Percentiles rank a stretch among this genome's conserved stretches.
Evolutionary conservation across 495 filamentous ascomycete genomes (phyloP).

Genomic region (Polyplosphaeria fusca): DNA sequence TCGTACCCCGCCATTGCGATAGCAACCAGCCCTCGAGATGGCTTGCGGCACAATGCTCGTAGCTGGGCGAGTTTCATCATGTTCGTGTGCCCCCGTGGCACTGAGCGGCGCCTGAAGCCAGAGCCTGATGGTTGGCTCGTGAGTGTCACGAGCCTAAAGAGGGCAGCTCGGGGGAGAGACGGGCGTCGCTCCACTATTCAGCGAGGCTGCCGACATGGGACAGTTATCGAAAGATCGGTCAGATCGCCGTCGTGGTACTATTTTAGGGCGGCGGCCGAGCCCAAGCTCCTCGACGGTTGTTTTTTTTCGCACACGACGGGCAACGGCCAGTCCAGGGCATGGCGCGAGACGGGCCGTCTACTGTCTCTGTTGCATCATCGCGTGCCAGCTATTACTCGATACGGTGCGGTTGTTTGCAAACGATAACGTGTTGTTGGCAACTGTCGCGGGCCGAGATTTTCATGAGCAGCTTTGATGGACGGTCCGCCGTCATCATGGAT

Average conservation of each 20-base stretch:
- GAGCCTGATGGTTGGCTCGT: not conserved
- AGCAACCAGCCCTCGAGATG: conserved; percentile 9
- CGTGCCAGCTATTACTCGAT: no score
- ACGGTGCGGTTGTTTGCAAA: no score
- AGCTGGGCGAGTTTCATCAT: no score
- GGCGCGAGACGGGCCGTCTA: not conserved
- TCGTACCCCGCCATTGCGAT: conserved; percentile 21
- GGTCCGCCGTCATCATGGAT: not conserved
- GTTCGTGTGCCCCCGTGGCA: not conserved
- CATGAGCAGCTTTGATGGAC: no score
- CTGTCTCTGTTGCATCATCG: not conserved
- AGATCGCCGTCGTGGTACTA: conserved; percentile 5
- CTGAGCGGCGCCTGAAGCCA: not conserved
- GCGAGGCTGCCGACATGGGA: not conserved
- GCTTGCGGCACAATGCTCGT: no score
- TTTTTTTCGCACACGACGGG: not conserved
- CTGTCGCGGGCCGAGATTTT: no score
- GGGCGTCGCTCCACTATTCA: not conserved
- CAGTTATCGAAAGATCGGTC: not conserved
- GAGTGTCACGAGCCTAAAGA: not conserved
- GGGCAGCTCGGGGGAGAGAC: not conserved
- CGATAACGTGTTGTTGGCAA: not conserved
- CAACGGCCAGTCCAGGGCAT: not conserved
- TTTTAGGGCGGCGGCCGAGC: not conserved
- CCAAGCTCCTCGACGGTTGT: not conserved